phyloP scores from a whole-genome alignment of 192 early-diverging fungal genomes.

The Phycomyces blakesleeanus region DNA sequence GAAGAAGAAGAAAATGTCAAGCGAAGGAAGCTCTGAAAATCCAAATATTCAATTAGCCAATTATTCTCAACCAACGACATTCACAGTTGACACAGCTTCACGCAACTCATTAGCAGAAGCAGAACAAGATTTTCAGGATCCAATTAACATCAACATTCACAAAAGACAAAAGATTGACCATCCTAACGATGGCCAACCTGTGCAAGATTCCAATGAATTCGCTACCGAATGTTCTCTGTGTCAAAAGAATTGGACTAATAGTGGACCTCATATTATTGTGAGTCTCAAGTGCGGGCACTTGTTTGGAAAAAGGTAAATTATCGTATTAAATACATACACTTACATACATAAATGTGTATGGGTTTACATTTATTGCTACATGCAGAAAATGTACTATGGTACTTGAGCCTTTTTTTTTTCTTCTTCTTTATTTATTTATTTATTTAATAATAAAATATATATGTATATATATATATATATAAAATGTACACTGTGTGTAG shows the following conservation, averaged over 20 bases:
- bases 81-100: no score
- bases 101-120: no score
- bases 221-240: slow-evolving; percentile 2
- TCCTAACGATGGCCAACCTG: background rate
- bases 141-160: background rate
- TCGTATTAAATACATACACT: background rate
- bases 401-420: no score
- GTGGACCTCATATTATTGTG: slow-evolving; percentile 8
- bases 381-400: no score
- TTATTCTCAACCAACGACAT: no score
- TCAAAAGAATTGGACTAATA: slow-evolving; percentile 5
- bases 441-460: background rate
- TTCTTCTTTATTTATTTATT: no score
- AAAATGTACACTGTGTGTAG: background rate
- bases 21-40: no score
- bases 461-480: background rate
- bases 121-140: background rate
- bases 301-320: slow-evolving; percentile 14
- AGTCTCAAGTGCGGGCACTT: slow-evolving; percentile 20
- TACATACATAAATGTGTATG: background rate
- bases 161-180: background rate
- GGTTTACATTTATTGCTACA: no score
- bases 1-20: no score
- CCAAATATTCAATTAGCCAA: no score
- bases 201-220: background rate